Evolutionary conservation across 441 rosid species (phyloP), one percentile per base, ranked within the genome.

Genomic region (Populus hybrid): DNA sequence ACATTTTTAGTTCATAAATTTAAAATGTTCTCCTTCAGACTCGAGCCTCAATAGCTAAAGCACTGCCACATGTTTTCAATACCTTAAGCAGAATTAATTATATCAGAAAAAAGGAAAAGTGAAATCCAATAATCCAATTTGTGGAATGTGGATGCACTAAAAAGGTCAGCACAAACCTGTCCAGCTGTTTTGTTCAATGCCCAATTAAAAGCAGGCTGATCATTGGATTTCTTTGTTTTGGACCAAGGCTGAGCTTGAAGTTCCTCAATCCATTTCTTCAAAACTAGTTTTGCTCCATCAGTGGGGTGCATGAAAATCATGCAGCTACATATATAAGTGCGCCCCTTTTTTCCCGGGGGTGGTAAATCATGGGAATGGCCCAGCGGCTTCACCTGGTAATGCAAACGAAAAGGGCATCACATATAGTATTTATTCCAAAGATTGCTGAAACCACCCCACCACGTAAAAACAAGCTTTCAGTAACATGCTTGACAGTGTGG

Each of bases 191-290:
- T 94, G 67, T 83, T 90, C 61, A 93, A 77, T 35, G 97, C 98
- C 91, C 97, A 90, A 79, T 94, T 96, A 82, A 96, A 94, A 73
- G 89, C 97, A 87, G 99, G 99, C 75, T 94, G 98, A 81, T 96
- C 97, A 82, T 94, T 91, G 75, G 94, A 88, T 84, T 94, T 90
- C 77, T 83, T 87, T 23, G 84, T 83, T 82, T 80, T 86, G 73
- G 94, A 85, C 91, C 94, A 89, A 70, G 92, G 90, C 78, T 90
- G 90, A 73, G 79, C 93, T 72, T 84, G 86, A 79, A 94, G 89
- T 83, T 94, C 97, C 74, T 96, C 90, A 70, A 92, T 92, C 99
- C 99, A 96, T 81, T 87, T 89, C 83, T 86, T 91, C 94, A 95
- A 83, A 24, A 95, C 90, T 71, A 95, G 80, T 82, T 94, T 94